These are phyloP conservation scores for Vicia sativa DNA, from an alignment of 306 rosid species.

Conservation along the genomic window DNA sequence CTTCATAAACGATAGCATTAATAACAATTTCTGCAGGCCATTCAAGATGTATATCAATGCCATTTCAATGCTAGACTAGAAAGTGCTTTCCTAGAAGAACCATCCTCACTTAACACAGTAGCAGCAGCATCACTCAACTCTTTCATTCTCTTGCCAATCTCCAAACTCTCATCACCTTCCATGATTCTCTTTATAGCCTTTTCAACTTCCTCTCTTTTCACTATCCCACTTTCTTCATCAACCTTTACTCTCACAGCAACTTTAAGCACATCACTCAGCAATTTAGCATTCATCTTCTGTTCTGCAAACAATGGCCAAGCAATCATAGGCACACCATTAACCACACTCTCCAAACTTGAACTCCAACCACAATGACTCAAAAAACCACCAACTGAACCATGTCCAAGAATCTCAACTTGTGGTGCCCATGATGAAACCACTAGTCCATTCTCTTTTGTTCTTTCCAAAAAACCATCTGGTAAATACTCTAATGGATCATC, in stretches of 20 bases:
- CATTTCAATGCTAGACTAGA: conserved; percentile 31
- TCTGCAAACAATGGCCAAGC: conserved; percentile 43
- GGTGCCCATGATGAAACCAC: conserved; percentile 46
- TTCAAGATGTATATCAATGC: background rate
- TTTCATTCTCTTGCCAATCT: background rate
- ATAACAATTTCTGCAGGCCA: background rate
- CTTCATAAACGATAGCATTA: too few relatives aligned
- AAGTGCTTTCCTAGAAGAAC: conserved; percentile 41
- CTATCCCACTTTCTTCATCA: conserved; percentile 33
- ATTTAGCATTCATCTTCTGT: conserved; percentile 32
- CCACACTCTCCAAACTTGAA: conserved; percentile 34
- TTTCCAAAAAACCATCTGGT: conserved; percentile 39
- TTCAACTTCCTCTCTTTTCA: conserved; percentile 42
- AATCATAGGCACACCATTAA: conserved; percentile 34
- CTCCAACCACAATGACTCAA: conserved; percentile 48
- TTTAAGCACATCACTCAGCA: background rate
- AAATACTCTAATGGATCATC: conserved; percentile 22
- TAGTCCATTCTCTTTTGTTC: conserved; percentile 20
- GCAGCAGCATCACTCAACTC: conserved; percentile 33
- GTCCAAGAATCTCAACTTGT: conserved; percentile 36
- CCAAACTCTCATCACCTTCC: conserved; percentile 41
- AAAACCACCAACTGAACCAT: conserved; percentile 35
- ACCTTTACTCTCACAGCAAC: conserved; percentile 33
- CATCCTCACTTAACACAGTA: conserved; percentile 25
- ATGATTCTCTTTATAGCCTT: conserved; percentile 28